phyloP scores from a whole-genome alignment of 2,329 filamentous ascomycete species.

The Pseudogymnoascus sp. region DNA sequence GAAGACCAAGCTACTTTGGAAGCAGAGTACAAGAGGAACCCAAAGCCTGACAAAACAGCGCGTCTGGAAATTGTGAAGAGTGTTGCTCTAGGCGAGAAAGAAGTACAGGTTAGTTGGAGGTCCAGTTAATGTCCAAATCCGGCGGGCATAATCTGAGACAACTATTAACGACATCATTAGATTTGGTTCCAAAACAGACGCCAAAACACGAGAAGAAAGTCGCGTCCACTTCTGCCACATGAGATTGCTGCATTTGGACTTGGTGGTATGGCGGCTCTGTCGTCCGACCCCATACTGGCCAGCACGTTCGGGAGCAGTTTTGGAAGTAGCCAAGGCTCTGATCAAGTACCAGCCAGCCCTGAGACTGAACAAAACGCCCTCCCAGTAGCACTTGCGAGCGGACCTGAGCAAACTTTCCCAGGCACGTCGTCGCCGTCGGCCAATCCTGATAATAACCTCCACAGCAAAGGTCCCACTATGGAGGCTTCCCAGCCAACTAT shows the following conservation, averaged over 20 bases:
- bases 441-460: background rate
- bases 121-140: background rate
- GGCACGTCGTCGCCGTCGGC: background rate
- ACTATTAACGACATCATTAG: constrained; percentile 37
- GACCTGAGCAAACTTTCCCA: background rate
- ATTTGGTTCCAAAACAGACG: constrained; percentile 97
- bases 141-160: constrained; percentile 1
- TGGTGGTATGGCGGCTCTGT: constrained; percentile 30
- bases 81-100: constrained; percentile 86
- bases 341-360: constrained; percentile 12
- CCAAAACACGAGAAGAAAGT: constrained; percentile 86
- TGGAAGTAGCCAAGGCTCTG: constrained; percentile 19
- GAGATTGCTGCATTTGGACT: constrained; percentile 59
- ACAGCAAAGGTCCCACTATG: background rate
- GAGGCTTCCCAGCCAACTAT: constrained; percentile 6
- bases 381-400: background rate
- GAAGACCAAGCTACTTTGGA: constrained; percentile 87
- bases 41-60: constrained; percentile 85
- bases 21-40: constrained; percentile 72
- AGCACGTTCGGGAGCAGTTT: constrained; percentile 14
- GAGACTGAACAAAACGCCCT: background rate
- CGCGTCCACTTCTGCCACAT: constrained; percentile 70
- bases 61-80: constrained; percentile 76
- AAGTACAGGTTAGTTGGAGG: constrained; percentile 70
- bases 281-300: constrained; percentile 22